These are phyloP conservation scores for Gossypium mustelinum DNA, from an alignment of 345 rosid species.

Conservation along the genomic window DNA sequence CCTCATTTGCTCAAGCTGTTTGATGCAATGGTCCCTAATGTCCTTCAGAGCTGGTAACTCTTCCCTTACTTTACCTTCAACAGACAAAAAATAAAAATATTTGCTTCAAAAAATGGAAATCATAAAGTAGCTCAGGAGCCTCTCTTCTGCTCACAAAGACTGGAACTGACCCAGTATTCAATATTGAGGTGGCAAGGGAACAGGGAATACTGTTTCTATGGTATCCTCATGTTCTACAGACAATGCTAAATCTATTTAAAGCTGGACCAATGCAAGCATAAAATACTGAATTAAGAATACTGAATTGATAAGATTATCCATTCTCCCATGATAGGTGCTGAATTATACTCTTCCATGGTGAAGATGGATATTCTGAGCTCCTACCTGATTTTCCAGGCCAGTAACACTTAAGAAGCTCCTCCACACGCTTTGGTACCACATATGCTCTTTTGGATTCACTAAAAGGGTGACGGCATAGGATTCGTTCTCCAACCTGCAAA, in stretches of 20 bases:
- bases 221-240: neutral
- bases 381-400: slow-evolving; percentile 90
- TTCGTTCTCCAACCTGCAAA: slow-evolving; percentile 70
- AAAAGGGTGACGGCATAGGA: slow-evolving; percentile 96
- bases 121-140: neutral
- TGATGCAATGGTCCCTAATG: slow-evolving; percentile 69
- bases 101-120: neutral
- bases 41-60: slow-evolving; percentile 61
- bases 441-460: slow-evolving; percentile 95
- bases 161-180: neutral
- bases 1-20: slow-evolving; percentile 85
- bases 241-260: neutral
- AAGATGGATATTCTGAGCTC: neutral
- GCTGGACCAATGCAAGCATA: neutral
- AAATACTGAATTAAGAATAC: neutral
- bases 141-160: neutral
- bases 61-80: slow-evolving; percentile 59
- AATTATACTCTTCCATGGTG: neutral
- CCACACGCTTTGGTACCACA: slow-evolving; percentile 84
- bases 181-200: neutral
- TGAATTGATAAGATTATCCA: neutral
- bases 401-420: slow-evolving; percentile 86
- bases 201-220: neutral
- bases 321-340: neutral
- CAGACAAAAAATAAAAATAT: neutral